A percentile compares a stretch with the other conserved stretches of the same genome.
Conservation (phyloP, 2,329 filamentous ascomycete species). For the Clarireedia monteithiana region DNA sequence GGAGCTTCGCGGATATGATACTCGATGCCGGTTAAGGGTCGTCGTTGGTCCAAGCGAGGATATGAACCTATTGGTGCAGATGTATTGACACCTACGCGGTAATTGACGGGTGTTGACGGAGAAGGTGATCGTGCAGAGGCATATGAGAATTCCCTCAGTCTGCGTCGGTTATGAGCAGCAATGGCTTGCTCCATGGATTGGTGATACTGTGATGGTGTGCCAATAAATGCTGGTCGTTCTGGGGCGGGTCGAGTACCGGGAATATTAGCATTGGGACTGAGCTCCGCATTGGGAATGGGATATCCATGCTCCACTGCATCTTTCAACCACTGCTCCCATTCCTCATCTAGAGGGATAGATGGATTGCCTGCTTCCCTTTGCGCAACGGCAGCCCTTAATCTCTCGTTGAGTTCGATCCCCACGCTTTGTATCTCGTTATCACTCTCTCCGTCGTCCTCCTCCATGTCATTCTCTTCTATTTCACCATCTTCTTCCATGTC, state of each 20-base stretch:
- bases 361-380: slow-evolving; percentile 53
- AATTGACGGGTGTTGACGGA: neutral
- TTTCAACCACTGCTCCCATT: slow-evolving; percentile 70
- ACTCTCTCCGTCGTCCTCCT: slow-evolving; percentile 40
- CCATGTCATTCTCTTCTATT: slow-evolving; percentile 28
- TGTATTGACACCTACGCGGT: neutral
- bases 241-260: slow-evolving; percentile 30
- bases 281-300: slow-evolving; percentile 30
- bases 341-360: slow-evolving; percentile 55
- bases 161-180: neutral
- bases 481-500: slow-evolving; percentile 30
- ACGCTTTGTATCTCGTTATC: slow-evolving; percentile 50
- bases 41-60: neutral
- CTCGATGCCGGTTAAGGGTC: neutral
- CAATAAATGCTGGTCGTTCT: slow-evolving; percentile 4
- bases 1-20: neutral
- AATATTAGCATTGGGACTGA: slow-evolving; percentile 25
- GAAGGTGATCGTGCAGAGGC: neutral
- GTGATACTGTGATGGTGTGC: neutral
- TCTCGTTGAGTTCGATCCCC: slow-evolving; percentile 54
- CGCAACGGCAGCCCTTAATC: slow-evolving; percentile 56
- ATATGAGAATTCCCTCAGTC: neutral
- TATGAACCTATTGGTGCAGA: neutral
- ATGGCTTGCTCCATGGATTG: neutral
- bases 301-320: slow-evolving; percentile 54